Evolutionary conservation across 1,284 basidiomycete species (phyloP).

Genomic region (Apiotrichum mycotoxinovorans): DNA sequence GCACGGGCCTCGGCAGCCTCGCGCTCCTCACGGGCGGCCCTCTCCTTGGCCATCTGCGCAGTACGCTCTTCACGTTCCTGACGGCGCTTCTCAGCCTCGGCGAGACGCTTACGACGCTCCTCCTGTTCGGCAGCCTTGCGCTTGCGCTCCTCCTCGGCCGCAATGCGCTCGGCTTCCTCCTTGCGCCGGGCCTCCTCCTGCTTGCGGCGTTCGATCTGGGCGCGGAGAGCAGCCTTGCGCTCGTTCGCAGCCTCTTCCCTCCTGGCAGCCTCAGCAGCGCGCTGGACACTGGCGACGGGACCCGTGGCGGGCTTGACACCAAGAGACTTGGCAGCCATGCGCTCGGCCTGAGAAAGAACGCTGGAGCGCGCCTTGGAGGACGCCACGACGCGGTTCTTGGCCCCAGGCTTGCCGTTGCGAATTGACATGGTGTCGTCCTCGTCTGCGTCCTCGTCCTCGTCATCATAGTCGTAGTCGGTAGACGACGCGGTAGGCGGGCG

Average conservation of each 20-base stretch:
- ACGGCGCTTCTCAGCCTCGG: conserved; percentile 43
- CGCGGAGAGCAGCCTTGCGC: conserved; percentile 67
- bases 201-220: conserved; percentile 73
- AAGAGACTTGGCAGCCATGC: conserved; percentile 43
- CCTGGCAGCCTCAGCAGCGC: conserved; percentile 79
- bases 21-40: conserved; percentile 36
- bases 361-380: conserved; percentile 1
- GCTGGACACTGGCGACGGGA: conserved; percentile 72
- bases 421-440: neutral
- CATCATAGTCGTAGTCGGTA: conserved; percentile 6
- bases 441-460: conserved; percentile 3
- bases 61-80: conserved; percentile 44
- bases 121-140: conserved; percentile 58
- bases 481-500: neutral
- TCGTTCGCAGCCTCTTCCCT: conserved; percentile 87
- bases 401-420: neutral
- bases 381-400: neutral
- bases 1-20: conserved; percentile 31
- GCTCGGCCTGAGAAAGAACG: conserved; percentile 35
- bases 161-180: conserved; percentile 66
- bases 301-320: conserved; percentile 46
- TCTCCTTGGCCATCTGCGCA: conserved; percentile 27
- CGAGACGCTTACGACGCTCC: conserved; percentile 56
- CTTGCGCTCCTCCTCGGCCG: conserved; percentile 55
- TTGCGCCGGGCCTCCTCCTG: conserved; percentile 68